Evolutionary conservation across 768 basidiomycete species (phyloP), one percentile per base, ranked within the genome.

Genomic region (Panellus pusillus): DNA sequence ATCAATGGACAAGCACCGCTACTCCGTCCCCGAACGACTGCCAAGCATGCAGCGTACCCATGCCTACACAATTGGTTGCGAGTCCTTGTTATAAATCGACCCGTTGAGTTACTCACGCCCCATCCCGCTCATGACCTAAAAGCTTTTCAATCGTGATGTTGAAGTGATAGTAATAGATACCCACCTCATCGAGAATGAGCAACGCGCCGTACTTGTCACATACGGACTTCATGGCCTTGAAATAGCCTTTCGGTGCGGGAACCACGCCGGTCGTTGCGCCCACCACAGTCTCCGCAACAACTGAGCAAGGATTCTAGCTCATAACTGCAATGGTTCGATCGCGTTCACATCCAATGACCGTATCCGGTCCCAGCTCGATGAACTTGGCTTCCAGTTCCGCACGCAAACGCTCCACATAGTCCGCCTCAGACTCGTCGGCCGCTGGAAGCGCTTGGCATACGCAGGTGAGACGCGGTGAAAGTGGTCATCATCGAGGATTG

Each of bases 391-490:
- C 93, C 3, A 96, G 75, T 67, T 96, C 93, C 55, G 88, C 76
- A 31, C 82, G 76, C 35, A 93, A 76, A 20, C 91, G 78, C 53
- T 85, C 81, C 1, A 92, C 89, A 57, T 94, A 95, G 62, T 89
- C 77, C 49, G 83, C 88, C 60, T 89, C 88, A 1, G 80, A 82
- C 69, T 96, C 93, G 19, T 79, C 3, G 73, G 63, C 12, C 69
- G 76, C 65, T 88, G 77, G 71, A 91, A 91, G n/a, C 92, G 84
- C 60, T 83, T 85, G 1, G 87, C 84, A 65, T 89, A 93, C 9
- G 93, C 93, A 0, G 93, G 93, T 27, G 89, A 91, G 54, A 93
- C 91, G 62, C 92, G 89, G 65, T 92, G 87, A 66, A 89, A 94
- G 62, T 82, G 76, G 2, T 80, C 68, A 9, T 75, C 68, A 63